Conservation (phyloP, 768 basidiomycete genomes). For the Lactarius quietus region DNA sequence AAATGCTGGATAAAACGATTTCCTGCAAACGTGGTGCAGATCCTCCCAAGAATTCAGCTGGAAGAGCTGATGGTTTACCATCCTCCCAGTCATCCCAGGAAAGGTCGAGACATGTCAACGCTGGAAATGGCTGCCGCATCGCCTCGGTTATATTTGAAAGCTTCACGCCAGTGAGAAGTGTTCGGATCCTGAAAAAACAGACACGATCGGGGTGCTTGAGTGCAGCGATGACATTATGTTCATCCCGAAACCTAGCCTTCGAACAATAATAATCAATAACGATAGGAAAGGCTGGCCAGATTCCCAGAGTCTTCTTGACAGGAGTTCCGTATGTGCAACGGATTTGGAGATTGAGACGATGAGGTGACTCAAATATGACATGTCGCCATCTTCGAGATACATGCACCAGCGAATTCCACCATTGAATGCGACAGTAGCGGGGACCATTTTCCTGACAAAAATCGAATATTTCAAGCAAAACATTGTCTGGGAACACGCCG, state of each 20-base stretch:
- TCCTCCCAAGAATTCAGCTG: background rate
- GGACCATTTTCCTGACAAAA: conserved; percentile 61
- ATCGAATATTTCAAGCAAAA: background rate
- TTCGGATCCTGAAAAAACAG: background rate
- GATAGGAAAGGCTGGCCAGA: background rate
- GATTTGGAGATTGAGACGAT: background rate
- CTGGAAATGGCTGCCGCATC: background rate
- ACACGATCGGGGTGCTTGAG: background rate
- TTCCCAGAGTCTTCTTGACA: background rate
- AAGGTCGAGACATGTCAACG: background rate
- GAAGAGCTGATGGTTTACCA: background rate
- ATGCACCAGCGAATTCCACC: background rate
- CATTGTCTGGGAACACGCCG: background rate
- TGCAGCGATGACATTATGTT: background rate
- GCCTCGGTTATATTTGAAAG: background rate
- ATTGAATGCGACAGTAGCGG: conserved; percentile 27
- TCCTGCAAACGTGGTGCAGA: background rate
- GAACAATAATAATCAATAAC: background rate
- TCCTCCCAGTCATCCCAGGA: too few species aligned
- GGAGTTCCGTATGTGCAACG: background rate
- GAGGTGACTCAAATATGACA: background rate
- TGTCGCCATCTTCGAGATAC: background rate
- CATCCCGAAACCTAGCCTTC: background rate
- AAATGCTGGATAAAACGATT: fast-evolving
- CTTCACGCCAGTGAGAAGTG: background rate